Evolutionary conservation across 2,329 filamentous ascomycete genomes (phyloP).

Genomic region (Fusarium verticillioides): DNA sequence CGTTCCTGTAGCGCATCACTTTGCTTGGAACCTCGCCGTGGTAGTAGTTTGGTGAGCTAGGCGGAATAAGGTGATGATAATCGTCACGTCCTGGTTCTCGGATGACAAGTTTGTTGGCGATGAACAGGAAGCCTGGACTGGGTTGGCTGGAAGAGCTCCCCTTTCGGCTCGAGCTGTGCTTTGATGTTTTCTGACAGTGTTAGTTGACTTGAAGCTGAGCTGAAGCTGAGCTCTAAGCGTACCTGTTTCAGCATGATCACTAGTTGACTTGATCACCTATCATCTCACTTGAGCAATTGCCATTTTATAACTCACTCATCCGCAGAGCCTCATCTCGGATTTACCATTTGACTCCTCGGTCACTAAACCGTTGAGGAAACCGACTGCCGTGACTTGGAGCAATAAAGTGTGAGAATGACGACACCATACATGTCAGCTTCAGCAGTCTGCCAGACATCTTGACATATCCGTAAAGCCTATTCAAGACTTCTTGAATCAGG

Average conservation of each 20-base stretch:
- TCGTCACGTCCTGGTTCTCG: slow-evolving; percentile 7
- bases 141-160: slow-evolving; percentile 8
- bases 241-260: slow-evolving; percentile 27
- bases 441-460: slow-evolving; percentile 15
- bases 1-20: slow-evolving; percentile 52
- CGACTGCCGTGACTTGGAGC: not conserved
- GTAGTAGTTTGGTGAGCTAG: slow-evolving; percentile 38
- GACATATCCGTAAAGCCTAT: not conserved
- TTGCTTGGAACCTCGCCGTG: slow-evolving; percentile 42
- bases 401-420: slow-evolving; percentile 29
- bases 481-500: not conserved
- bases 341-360: slow-evolving; percentile 37
- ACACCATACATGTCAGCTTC: slow-evolving; percentile 29
- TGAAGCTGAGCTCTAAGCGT: not conserved
- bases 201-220: not conserved
- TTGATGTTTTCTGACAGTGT: slow-evolving; percentile 22
- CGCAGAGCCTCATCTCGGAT: slow-evolving; percentile 38
- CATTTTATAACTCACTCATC: slow-evolving; percentile 33
- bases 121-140: slow-evolving; percentile 52
- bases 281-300: not conserved
- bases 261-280: not conserved
- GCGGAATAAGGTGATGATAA: slow-evolving; percentile 48
- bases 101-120: slow-evolving; percentile 51
- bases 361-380: slow-evolving; percentile 4
- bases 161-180: slow-evolving; percentile 10